A percentile compares a stretch with the other conserved stretches of the same genome.
Conservation (phyloP, 192 early-diverging fungal species). For the Dimargaris verticillata region DNA sequence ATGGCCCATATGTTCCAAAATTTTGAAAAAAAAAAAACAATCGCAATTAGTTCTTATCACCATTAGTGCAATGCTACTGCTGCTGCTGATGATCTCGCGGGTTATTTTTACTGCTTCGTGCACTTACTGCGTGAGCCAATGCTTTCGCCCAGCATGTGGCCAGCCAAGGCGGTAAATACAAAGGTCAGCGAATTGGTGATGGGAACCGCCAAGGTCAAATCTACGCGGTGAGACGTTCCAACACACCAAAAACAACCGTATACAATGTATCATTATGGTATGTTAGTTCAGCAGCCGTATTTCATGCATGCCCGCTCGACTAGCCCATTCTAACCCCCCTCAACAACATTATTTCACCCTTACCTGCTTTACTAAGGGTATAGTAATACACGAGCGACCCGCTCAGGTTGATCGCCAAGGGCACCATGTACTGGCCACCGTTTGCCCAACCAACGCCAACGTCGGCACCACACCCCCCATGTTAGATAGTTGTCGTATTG, state of each 20-base stretch:
- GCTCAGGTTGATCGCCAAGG: slow-evolving; percentile 73
- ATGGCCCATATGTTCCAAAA: background rate
- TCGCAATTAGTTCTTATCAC: background rate
- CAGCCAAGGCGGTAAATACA: slow-evolving; percentile 67
- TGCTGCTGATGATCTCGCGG: background rate
- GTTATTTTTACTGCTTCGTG: background rate
- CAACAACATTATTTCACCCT: no score
- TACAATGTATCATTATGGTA: no score
- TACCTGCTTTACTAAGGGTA: slow-evolving; percentile 60
- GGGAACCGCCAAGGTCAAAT: slow-evolving; percentile 80
- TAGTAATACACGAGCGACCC: slow-evolving; percentile 89
- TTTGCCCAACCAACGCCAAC: no score
- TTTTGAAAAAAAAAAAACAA: background rate
- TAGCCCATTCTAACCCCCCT: no score
- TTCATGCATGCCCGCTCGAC: no score
- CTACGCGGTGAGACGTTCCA: slow-evolving; percentile 19
- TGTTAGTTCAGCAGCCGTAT: no score
- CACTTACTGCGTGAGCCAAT: slow-evolving; percentile 40
- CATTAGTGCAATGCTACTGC: no score
- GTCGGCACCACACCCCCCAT: no score
- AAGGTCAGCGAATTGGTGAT: slow-evolving; percentile 85
- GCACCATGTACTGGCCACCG: slow-evolving; percentile 51
- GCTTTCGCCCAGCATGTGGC: slow-evolving; percentile 62
- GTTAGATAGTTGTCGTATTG: no score
- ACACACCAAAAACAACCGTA: no score